phyloP scores from a whole-genome alignment of 805 yeast genomes.

The Teunomyces cretensis region DNA sequence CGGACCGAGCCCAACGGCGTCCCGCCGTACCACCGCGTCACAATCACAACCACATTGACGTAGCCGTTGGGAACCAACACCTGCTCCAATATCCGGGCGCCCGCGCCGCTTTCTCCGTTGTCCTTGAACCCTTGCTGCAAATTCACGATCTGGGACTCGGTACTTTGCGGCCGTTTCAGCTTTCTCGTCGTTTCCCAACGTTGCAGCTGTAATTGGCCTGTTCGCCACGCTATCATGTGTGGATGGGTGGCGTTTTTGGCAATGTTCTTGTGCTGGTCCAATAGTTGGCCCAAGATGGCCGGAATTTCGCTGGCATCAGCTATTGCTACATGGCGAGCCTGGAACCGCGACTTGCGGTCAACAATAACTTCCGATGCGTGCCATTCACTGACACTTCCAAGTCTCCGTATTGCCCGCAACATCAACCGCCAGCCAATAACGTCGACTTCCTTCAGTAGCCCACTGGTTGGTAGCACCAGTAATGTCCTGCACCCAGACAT shows the following conservation, averaged over 20 bases:
- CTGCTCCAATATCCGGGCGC: slow-evolving; percentile 52
- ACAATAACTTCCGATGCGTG: slow-evolving; percentile 26
- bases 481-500: background rate
- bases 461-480: background rate
- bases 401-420: background rate
- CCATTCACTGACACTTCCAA: slow-evolving; percentile 20
- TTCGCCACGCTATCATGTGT: slow-evolving; percentile 73
- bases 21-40: slow-evolving; percentile 83
- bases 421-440: background rate
- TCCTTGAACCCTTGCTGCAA: slow-evolving; percentile 63
- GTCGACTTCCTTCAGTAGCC: too few species aligned
- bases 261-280: slow-evolving; percentile 46
- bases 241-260: slow-evolving; percentile 64
- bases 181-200: background rate
- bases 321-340: slow-evolving; percentile 55
- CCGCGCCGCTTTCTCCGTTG: slow-evolving; percentile 77
- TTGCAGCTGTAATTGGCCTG: slow-evolving; percentile 13
- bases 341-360: slow-evolving; percentile 65
- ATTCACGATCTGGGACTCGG: slow-evolving; percentile 10
- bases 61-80: slow-evolving; percentile 50
- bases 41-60: slow-evolving; percentile 61
- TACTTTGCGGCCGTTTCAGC: slow-evolving; percentile 21
- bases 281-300: slow-evolving; percentile 39
- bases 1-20: slow-evolving; percentile 69
- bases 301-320: slow-evolving; percentile 42